phyloP scores from a whole-genome alignment of 2,329 filamentous ascomycete species.

The Akanthomyces lecanii region DNA sequence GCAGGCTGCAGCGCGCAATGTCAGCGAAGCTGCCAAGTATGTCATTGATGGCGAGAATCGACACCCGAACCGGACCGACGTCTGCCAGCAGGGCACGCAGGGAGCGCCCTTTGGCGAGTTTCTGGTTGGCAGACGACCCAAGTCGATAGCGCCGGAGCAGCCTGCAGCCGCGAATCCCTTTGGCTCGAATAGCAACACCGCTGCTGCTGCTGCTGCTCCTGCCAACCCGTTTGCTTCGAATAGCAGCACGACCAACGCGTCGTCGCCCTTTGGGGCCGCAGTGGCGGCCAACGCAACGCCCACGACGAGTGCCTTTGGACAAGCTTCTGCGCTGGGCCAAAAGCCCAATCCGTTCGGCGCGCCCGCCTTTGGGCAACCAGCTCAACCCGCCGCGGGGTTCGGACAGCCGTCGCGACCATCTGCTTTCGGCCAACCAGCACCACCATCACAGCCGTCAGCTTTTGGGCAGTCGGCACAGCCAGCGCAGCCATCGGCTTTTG shows the following conservation, averaged over 20 bases:
- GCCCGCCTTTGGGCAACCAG: slow-evolving; percentile 34
- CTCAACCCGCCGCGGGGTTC: slow-evolving; percentile 20
- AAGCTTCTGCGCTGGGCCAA: slow-evolving; percentile 31
- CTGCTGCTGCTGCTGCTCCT: not conserved
- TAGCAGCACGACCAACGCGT: slow-evolving; percentile 18
- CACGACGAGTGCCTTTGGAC: slow-evolving; percentile 38
- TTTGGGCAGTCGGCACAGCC: slow-evolving; percentile 34
- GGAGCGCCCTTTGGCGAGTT: slow-evolving; percentile 44
- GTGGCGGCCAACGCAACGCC: slow-evolving; percentile 14
- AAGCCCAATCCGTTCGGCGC: slow-evolving; percentile 28
- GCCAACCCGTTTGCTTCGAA: slow-evolving; percentile 41
- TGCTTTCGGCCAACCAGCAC: slow-evolving; percentile 29
- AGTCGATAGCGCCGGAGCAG: slow-evolving; percentile 24
- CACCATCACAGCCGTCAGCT: slow-evolving; percentile 17
- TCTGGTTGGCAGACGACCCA: slow-evolving; percentile 33
- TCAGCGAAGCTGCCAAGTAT: slow-evolving; percentile 68
- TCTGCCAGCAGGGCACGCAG: slow-evolving; percentile 47
- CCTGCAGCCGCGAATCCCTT: slow-evolving; percentile 38
- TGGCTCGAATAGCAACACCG: slow-evolving; percentile 23
- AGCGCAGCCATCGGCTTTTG: slow-evolving; percentile 30
- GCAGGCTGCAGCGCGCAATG: slow-evolving; percentile 62
- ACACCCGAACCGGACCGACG: slow-evolving; percentile 71
- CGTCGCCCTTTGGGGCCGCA: slow-evolving; percentile 30
- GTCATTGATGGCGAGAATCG: slow-evolving; percentile 61
- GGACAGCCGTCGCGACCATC: slow-evolving; percentile 24